Conservation (phyloP, 2,329 filamentous ascomycete species). For the Hypoxylon sp. region DNA sequence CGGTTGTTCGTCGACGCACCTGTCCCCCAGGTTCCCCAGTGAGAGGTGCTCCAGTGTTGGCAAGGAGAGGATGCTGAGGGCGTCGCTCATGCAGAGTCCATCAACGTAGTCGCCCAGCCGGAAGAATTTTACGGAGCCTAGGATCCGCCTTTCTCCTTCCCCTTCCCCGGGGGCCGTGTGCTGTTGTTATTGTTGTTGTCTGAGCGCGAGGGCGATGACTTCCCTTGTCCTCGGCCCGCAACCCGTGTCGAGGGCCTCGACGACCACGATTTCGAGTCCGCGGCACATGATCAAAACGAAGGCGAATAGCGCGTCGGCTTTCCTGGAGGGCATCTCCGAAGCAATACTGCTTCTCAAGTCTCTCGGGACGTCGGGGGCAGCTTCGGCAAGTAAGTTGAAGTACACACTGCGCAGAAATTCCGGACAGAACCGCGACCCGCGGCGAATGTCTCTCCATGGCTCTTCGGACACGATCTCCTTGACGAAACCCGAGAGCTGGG, state of each 20-base stretch:
- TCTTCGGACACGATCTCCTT: conserved; percentile 8
- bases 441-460: background rate
- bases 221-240: background rate
- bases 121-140: background rate
- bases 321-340: background rate
- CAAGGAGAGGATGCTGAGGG: conserved; percentile 15
- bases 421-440: background rate
- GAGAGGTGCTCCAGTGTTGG: conserved; percentile 17
- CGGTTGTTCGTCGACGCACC: background rate
- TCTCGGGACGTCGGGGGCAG: background rate
- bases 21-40: conserved; percentile 14
- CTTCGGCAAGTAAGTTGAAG: background rate
- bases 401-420: background rate
- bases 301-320: background rate
- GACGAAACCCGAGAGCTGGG: conserved; percentile 10
- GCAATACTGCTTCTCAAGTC: background rate
- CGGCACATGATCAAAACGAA: background rate
- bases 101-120: conserved; percentile 10
- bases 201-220: background rate
- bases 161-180: too few species aligned
- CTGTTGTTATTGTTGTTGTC: background rate
- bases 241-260: background rate
- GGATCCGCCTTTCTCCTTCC: background rate
- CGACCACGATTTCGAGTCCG: background rate
- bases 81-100: conserved; percentile 13